Evolutionary conservation across 106 monocot species (phyloP).

Genomic region (Dendrobium catenatum): DNA sequence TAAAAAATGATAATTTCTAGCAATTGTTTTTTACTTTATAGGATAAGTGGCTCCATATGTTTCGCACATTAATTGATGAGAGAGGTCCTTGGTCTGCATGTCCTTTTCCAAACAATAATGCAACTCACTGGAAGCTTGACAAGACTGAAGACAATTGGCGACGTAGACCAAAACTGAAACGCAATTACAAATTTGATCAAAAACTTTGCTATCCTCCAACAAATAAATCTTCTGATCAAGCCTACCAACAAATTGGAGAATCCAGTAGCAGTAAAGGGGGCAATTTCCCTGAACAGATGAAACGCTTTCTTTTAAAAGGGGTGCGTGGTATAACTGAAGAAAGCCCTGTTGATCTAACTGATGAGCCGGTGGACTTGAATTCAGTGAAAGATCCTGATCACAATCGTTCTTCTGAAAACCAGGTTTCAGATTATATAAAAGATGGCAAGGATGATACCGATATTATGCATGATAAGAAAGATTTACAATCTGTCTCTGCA

Average conservation of each 20-base stretch:
- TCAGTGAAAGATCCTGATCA: slow-evolving; percentile 8
- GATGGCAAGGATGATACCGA: slow-evolving; percentile 24
- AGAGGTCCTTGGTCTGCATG: slow-evolving; percentile 95
- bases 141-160: slow-evolving; percentile 88
- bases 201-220: slow-evolving; percentile 69
- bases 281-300: slow-evolving; percentile 74
- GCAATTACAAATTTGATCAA: slow-evolving; percentile 91
- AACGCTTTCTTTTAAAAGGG: slow-evolving; percentile 79
- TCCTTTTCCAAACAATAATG: slow-evolving; percentile 64
- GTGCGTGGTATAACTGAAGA: slow-evolving; percentile 69
- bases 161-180: slow-evolving; percentile 72
- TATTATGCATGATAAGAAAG: slow-evolving; percentile 40
- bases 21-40: slow-evolving; percentile 18
- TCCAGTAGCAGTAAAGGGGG: slow-evolving; percentile 9
- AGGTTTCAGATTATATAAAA: slow-evolving; percentile 15
- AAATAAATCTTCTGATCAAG: slow-evolving; percentile 28
- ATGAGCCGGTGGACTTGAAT: slow-evolving; percentile 25
- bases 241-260: slow-evolving; percentile 17
- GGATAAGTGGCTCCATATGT: slow-evolving; percentile 94
- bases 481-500: slow-evolving; percentile 18
- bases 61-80: slow-evolving; percentile 84
- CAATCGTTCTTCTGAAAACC: slow-evolving; percentile 26
- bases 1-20: neutral
- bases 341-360: slow-evolving; percentile 32
- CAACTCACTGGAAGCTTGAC: slow-evolving; percentile 89